These are phyloP conservation scores for Phialocephala subalpina DNA, from an alignment of 2,329 filamentous ascomycete species.

Conservation along the genomic window DNA sequence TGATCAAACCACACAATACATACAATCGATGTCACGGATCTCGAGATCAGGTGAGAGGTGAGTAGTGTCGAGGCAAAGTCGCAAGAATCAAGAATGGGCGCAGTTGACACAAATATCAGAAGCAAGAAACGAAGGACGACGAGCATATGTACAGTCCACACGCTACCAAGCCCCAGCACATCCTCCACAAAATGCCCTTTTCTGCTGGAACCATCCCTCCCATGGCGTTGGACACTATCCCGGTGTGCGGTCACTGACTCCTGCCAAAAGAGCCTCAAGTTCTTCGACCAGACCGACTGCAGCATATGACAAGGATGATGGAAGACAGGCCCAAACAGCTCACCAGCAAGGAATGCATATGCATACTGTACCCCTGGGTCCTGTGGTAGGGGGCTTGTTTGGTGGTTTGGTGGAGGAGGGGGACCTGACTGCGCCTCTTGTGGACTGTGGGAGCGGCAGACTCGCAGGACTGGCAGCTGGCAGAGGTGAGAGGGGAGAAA, in stretches of 20 bases:
- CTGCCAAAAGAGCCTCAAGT: constrained; percentile 24
- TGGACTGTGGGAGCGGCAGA: constrained; percentile 2
- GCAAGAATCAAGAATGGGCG: constrained; percentile 9
- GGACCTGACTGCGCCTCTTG: constrained; percentile 26
- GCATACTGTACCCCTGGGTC: constrained; percentile 21
- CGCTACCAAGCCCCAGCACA: constrained; percentile 27
- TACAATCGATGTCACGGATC: constrained; percentile 22
- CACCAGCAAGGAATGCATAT: constrained; percentile 19
- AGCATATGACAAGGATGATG: not conserved
- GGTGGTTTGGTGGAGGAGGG: not conserved
- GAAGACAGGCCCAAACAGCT: constrained; percentile 21
- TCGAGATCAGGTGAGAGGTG: constrained; percentile 14
- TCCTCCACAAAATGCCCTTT: constrained; percentile 23
- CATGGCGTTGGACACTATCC: constrained; percentile 8
- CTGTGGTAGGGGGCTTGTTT: constrained; percentile 2
- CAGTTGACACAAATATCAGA: not conserved
- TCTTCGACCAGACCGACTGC: constrained; percentile 13
- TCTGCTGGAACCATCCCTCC: not conserved
- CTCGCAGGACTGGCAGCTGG: not conserved
- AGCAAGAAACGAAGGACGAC: constrained; percentile 13
- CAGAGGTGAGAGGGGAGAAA: not conserved
- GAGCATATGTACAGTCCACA: constrained; percentile 22
- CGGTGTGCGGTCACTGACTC: constrained; percentile 15
- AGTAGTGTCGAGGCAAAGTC: constrained; percentile 29
- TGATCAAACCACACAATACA: constrained; percentile 26